Evolutionary conservation across 139 green algal genomes (phyloP).

Genomic region (Zygnema cylindricum): DNA sequence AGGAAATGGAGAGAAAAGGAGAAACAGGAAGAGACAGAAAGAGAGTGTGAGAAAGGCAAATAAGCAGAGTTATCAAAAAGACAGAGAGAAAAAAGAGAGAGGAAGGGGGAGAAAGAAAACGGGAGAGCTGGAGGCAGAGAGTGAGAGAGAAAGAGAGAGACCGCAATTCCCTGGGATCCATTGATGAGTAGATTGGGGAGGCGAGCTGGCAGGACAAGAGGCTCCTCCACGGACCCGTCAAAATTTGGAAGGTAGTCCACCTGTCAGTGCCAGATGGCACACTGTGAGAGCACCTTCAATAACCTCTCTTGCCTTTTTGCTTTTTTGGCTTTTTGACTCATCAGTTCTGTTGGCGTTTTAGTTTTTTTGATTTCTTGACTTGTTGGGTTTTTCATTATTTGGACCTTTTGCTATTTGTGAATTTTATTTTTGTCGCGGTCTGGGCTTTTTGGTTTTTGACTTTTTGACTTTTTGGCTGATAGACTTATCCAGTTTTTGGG

Average conservation of each 20-base stretch:
- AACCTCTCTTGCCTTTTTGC: too few species aligned
- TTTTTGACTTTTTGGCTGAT: background rate
- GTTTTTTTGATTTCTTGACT: background rate
- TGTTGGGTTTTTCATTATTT: background rate
- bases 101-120: background rate
- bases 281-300: too few species aligned
- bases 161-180: constrained; percentile 90
- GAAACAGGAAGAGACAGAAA: background rate
- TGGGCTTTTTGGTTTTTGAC: background rate
- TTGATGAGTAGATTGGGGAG: constrained; percentile 94
- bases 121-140: background rate
- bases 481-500: background rate
- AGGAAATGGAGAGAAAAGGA: background rate
- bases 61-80: too few species aligned
- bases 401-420: background rate
- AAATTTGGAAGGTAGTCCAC: constrained; percentile 62
- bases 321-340: too few species aligned
- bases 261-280: too few species aligned
- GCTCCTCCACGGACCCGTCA: constrained; percentile 76
- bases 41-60: background rate
- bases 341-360: too few species aligned
- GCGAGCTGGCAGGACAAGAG: constrained; percentile 85
- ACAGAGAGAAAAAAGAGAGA: too few species aligned
- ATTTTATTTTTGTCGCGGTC: background rate
- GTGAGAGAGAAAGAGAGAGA: background rate